phyloP scores from a whole-genome alignment of 805 yeast genomes.

The Hanseniaspora occidentalis region DNA sequence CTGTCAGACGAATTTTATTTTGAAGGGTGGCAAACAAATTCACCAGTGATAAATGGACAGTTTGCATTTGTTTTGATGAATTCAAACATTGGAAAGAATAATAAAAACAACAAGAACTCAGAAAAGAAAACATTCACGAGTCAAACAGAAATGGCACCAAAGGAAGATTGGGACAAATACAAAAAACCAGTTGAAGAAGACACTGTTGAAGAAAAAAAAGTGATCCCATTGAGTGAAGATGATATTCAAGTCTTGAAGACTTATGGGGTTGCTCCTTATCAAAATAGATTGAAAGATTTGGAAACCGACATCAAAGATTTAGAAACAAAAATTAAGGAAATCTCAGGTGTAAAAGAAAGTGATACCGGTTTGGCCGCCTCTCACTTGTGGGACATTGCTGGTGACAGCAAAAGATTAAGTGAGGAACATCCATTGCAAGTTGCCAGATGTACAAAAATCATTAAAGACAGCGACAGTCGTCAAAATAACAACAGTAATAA shows the following conservation, averaged over 20 bases:
- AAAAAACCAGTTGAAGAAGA: constrained; percentile 66
- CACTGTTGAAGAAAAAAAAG: background rate
- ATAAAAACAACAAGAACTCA: background rate
- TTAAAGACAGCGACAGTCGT: constrained; percentile 41
- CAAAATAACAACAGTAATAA: constrained; percentile 21
- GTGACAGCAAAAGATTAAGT: constrained; percentile 85
- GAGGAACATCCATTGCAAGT: constrained; percentile 96
- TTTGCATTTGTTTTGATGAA: no score
- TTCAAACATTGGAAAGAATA: background rate
- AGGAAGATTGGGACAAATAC: constrained; percentile 97
- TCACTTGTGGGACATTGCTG: constrained; percentile 93
- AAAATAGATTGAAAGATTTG: constrained; percentile 60
- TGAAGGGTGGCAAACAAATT: constrained; percentile 2
- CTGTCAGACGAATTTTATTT: no score
- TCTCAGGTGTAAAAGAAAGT: constrained; percentile 85
- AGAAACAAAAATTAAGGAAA: constrained; percentile 83
- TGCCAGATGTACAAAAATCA: constrained; percentile 96
- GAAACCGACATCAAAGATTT: constrained; percentile 80
- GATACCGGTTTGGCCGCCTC: constrained; percentile 98
- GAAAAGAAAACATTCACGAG: background rate
- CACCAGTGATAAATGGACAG: background rate
- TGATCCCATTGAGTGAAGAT: constrained; percentile 73
- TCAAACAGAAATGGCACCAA: constrained; percentile 53
- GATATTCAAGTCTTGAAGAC: constrained; percentile 96
- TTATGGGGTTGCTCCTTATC: constrained; percentile 96